phyloP scores from a whole-genome alignment of 345 rosid genomes.

The Arabidopsis suecica region DNA sequence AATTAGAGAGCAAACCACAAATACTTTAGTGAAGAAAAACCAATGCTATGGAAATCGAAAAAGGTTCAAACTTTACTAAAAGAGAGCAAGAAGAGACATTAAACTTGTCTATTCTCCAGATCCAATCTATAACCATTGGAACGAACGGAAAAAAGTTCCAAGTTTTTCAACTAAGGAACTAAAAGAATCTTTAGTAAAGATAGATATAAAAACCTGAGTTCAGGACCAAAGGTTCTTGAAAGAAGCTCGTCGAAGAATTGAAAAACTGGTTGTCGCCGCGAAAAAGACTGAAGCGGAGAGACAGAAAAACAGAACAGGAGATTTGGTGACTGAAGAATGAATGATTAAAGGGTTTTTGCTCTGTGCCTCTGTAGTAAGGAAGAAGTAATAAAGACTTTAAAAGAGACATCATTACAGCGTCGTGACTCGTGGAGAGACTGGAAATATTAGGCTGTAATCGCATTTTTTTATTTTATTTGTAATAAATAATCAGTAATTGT shows the following conservation, averaged over 20 bases:
- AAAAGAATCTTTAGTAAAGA: not conserved
- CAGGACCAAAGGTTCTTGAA: not conserved
- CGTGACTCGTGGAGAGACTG: constrained; percentile 31
- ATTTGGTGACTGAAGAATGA: not conserved
- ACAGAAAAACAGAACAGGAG: constrained; percentile 30
- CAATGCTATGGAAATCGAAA: constrained; percentile 9
- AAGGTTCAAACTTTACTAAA: constrained; percentile 26
- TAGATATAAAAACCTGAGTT: constrained; percentile 17
- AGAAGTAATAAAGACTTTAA: constrained; percentile 45
- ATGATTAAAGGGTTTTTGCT: constrained; percentile 31
- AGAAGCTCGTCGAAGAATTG: constrained; percentile 24
- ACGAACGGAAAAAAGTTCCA: constrained; percentile 5
- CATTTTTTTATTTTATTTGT: constrained; percentile 18
- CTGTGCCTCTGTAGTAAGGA: constrained; percentile 40
- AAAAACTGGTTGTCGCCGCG: not conserved
- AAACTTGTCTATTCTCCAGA: constrained; percentile 15
- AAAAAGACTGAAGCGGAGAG: constrained; percentile 5
- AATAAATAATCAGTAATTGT: constrained; percentile 11
- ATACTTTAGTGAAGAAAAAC: not conserved
- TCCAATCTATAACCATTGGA: constrained; percentile 36
- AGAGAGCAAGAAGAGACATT: constrained; percentile 1
- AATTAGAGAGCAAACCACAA: constrained; percentile 3
- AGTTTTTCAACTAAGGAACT: constrained; percentile 1
- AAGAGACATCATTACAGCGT: constrained; percentile 39
- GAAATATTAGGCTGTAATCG: constrained; percentile 34